phyloP scores from a whole-genome alignment of 768 basidiomycete genomes.

The Lentinula sp. region DNA sequence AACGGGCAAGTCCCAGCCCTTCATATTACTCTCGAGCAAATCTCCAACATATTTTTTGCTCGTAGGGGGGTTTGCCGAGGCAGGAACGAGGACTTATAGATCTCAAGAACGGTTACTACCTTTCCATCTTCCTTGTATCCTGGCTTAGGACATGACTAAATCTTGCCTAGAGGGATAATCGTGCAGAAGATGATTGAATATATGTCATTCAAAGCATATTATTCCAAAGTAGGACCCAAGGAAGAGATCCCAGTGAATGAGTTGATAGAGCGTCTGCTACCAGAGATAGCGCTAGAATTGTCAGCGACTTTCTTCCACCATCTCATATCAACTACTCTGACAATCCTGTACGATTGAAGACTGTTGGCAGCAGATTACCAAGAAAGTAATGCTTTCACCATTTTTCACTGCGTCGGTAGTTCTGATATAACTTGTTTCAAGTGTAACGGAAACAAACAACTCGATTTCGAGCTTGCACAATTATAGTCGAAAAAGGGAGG shows the following conservation, averaged over 20 bases:
- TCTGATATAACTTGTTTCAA: too few species aligned
- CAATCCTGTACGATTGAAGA: constrained; percentile 22
- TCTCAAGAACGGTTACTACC: constrained; percentile 52
- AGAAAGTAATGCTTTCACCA: constrained; percentile 48
- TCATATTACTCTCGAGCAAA: background rate
- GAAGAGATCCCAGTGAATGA: constrained; percentile 77
- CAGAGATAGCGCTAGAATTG: constrained; percentile 88
- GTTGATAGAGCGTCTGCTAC: constrained; percentile 75
- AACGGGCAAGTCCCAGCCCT: constrained; percentile 39
- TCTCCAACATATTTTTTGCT: constrained; percentile 3
- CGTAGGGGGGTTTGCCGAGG: constrained; percentile 71
- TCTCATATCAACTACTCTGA: background rate
- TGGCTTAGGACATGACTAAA: background rate
- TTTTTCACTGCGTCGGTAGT: too few species aligned
- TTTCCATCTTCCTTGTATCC: background rate
- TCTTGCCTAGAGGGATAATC: constrained; percentile 47
- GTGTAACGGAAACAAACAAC: background rate
- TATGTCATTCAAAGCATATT: constrained; percentile 78
- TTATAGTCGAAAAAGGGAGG: too few species aligned
- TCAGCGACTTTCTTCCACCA: constrained; percentile 33
- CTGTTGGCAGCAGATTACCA: constrained; percentile 61
- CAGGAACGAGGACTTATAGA: constrained; percentile 58
- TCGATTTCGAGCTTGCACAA: too few species aligned
- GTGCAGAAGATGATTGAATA: constrained; percentile 89
- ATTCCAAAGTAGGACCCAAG: constrained; percentile 60